phyloP scores from a whole-genome alignment of 805 yeast species.

The Spathaspora boniae region DNA sequence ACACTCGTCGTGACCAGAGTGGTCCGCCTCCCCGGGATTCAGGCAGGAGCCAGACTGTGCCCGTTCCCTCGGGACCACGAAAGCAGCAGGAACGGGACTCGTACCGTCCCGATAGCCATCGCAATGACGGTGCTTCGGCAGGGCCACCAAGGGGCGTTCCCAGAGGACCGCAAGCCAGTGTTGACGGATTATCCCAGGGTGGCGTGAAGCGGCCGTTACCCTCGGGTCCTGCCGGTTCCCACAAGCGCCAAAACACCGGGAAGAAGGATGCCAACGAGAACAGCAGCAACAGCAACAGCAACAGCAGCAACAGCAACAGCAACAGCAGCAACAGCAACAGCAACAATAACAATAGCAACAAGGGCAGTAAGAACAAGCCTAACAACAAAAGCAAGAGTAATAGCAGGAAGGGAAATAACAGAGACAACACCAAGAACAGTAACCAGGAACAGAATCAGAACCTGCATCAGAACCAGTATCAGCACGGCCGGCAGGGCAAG shows the following conservation, averaged over 20 bases:
- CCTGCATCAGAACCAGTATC: too few species aligned
- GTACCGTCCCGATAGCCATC: conserved; percentile 13
- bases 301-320: background rate
- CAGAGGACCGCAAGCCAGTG: too few species aligned
- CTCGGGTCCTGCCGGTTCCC: conserved; percentile 19
- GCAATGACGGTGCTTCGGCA: too few species aligned
- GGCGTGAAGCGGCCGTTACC: conserved; percentile 11
- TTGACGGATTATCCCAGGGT: too few species aligned
- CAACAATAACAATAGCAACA: conserved; percentile 1
- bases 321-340: conserved; percentile 2
- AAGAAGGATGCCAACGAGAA: conserved; percentile 1
- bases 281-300: conserved; percentile 4
- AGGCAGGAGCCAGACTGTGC: too few species aligned
- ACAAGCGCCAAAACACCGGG: conserved; percentile 6
- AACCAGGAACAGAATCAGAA: too few species aligned
- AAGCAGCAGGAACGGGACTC: conserved; percentile 21
- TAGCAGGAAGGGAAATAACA: too few species aligned
- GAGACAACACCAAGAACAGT: too few species aligned
- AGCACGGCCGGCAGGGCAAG: too few species aligned
- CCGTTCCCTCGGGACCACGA: conserved; percentile 17
- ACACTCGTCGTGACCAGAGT: too few species aligned
- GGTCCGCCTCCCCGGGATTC: too few species aligned
- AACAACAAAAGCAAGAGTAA: background rate
- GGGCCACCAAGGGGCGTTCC: too few species aligned
- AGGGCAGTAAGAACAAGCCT: background rate